Conservation (phyloP, 2,329 filamentous ascomycete species). For the Eutypa lata region DNA sequence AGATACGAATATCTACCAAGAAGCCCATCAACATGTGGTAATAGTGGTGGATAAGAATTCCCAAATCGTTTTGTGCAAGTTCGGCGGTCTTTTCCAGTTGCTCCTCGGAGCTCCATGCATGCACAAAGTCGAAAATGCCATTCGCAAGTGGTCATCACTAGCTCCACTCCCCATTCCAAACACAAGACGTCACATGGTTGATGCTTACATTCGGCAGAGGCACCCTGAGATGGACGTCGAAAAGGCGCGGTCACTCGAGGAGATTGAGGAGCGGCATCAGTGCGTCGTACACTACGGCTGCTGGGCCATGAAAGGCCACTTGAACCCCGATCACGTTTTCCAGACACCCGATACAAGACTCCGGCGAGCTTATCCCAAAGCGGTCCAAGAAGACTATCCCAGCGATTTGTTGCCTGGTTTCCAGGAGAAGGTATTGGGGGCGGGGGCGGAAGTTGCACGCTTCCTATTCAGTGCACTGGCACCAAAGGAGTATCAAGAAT, state of each 20-base stretch:
- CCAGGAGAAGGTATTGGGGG: background rate
- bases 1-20: background rate
- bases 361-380: background rate
- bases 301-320: constrained; percentile 2
- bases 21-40: background rate
- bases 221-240: constrained; percentile 7
- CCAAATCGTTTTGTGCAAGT: constrained; percentile 2
- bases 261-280: constrained; percentile 5
- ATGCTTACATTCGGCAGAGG: constrained; percentile 4
- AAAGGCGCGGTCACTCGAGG: constrained; percentile 2
- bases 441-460: constrained; percentile 5
- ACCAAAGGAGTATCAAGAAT: constrained; percentile 5
- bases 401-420: constrained; percentile 1
- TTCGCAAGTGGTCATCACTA: constrained; percentile 3
- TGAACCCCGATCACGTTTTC: constrained; percentile 1
- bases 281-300: constrained; percentile 7
- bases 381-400: background rate
- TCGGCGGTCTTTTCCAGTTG: constrained; percentile 1
- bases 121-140: constrained; percentile 1
- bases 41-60: background rate
- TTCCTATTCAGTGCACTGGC: constrained; percentile 3
- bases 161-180: constrained; percentile 1
- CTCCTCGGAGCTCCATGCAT: background rate
- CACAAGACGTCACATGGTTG: constrained; percentile 3
- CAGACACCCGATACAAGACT: constrained; percentile 1